Evolutionary conservation across 139 green algal genomes (phyloP).

Genomic region (Dunaliella primolecta): DNA sequence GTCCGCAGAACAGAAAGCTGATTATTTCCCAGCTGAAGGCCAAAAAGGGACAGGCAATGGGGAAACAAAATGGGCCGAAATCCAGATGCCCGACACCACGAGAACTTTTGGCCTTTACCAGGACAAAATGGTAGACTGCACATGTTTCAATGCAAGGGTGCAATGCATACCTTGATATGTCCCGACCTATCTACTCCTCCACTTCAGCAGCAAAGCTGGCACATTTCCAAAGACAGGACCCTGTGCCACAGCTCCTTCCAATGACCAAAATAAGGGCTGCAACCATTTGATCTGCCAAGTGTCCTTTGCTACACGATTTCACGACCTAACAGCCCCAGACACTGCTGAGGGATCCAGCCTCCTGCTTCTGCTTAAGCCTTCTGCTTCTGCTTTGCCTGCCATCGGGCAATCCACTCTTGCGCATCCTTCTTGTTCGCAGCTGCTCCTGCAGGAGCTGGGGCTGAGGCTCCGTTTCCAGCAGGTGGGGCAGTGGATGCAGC

Average conservation of each 20-base stretch:
- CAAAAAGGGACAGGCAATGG: no score
- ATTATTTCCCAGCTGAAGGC: no score
- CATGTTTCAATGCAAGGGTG: neutral
- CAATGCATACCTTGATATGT: neutral
- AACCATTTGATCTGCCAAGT: no score
- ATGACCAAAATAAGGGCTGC: neutral
- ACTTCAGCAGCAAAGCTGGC: neutral
- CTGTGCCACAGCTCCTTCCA: no score
- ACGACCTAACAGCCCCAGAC: neutral
- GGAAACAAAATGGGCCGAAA: no score
- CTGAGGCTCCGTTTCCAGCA: neutral
- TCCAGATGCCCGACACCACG: no score
- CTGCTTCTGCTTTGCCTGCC: neutral
- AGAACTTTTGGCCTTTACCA: no score
- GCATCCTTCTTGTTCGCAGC: conserved; percentile 29
- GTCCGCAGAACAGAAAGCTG: no score
- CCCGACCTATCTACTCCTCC: neutral
- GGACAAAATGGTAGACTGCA: no score
- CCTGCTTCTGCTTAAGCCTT: neutral
- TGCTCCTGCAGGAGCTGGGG: neutral
- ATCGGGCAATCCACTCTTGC: conserved; percentile 16
- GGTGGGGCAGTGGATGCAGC: neutral
- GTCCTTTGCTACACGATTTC: neutral
- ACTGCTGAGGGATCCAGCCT: neutral
- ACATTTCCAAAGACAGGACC: neutral